phyloP scores from a whole-genome alignment of 2,329 filamentous ascomycete genomes.

The Cercospora brassicicola region DNA sequence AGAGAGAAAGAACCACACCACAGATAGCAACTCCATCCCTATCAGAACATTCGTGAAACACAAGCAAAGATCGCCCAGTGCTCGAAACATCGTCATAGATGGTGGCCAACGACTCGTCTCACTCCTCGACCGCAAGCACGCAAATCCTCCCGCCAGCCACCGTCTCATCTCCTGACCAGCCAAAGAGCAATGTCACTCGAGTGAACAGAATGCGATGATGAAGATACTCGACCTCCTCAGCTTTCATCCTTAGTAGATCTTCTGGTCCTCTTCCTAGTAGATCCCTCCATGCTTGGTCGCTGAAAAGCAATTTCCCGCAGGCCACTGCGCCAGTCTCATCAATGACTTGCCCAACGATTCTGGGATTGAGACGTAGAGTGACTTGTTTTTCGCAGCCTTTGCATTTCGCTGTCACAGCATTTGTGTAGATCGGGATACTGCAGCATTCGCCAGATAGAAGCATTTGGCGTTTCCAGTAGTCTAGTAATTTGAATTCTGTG shows the following conservation, averaged over 20 bases:
- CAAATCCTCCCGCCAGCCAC: slow-evolving; percentile 38
- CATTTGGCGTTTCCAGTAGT: slow-evolving; percentile 46
- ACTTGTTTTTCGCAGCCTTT: slow-evolving; percentile 45
- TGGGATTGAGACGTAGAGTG: slow-evolving; percentile 45
- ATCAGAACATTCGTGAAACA: neutral
- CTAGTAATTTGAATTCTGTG: slow-evolving; percentile 45
- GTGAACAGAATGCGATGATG: slow-evolving; percentile 56
- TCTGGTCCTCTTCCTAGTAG: neutral
- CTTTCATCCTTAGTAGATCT: slow-evolving; percentile 46
- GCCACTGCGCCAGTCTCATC: slow-evolving; percentile 59
- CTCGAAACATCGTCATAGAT: neutral
- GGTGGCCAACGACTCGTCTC: neutral
- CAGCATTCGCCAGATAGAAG: slow-evolving; percentile 54
- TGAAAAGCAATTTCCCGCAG: slow-evolving; percentile 56
- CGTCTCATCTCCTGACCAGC: slow-evolving; percentile 47
- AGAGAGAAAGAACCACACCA: neutral
- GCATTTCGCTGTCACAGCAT: slow-evolving; percentile 44
- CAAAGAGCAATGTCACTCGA: slow-evolving; percentile 57
- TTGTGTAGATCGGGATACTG: slow-evolving; percentile 56
- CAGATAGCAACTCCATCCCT: neutral
- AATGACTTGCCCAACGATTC: slow-evolving; percentile 46
- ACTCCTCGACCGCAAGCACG: slow-evolving; percentile 20
- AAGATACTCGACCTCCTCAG: slow-evolving; percentile 49
- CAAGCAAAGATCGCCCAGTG: neutral
- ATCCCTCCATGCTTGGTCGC: slow-evolving; percentile 54